Evolutionary conservation across 2,329 filamentous ascomycete species (phyloP).

Genomic region (Aureobasidium sp.): DNA sequence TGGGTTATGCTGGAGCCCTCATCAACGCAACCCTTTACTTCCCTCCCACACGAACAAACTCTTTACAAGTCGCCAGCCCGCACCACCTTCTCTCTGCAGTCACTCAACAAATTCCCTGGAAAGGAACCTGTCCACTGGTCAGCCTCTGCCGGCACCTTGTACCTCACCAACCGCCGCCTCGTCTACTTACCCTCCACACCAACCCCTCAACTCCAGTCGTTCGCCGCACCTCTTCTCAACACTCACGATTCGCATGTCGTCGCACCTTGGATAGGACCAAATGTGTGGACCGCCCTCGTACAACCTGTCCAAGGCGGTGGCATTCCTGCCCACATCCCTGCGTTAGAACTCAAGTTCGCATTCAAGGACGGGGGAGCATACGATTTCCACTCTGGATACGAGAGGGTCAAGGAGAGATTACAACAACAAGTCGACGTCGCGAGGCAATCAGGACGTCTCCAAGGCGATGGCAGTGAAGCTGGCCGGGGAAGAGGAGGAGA

Average conservation of each 20-base stretch:
- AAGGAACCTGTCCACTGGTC: slow-evolving; percentile 27
- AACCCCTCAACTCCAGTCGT: slow-evolving; percentile 67
- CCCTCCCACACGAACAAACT: slow-evolving; percentile 73
- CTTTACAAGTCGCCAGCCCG: slow-evolving; percentile 73
- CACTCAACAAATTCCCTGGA: slow-evolving; percentile 48
- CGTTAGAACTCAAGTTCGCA: slow-evolving; percentile 72
- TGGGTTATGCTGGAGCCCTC: slow-evolving; percentile 86
- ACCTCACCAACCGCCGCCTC: slow-evolving; percentile 48
- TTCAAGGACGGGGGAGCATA: slow-evolving; percentile 95
- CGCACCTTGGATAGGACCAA: slow-evolving; percentile 86
- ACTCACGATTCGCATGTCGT: slow-evolving; percentile 78
- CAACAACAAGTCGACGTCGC: slow-evolving; percentile 72
- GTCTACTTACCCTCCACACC: slow-evolving; percentile 74
- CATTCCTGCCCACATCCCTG: slow-evolving; percentile 63
- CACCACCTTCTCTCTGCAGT: slow-evolving; percentile 66
- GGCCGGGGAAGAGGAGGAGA: slow-evolving; percentile 31
- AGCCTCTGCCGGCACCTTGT: slow-evolving; percentile 20
- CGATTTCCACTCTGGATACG: slow-evolving; percentile 77
- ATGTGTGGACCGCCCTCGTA: slow-evolving; percentile 76
- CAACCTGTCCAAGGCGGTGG: slow-evolving; percentile 77
- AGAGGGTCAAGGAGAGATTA: slow-evolving; percentile 74
- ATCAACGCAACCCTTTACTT: slow-evolving; percentile 54
- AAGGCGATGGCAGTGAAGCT: slow-evolving; percentile 34
- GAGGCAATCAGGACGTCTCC: slow-evolving; percentile 50
- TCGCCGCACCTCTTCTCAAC: slow-evolving; percentile 80